Base-by-base conservation (phyloP, 352 stramenopile genomes). In the Pelagophyceae sp. region DNA sequence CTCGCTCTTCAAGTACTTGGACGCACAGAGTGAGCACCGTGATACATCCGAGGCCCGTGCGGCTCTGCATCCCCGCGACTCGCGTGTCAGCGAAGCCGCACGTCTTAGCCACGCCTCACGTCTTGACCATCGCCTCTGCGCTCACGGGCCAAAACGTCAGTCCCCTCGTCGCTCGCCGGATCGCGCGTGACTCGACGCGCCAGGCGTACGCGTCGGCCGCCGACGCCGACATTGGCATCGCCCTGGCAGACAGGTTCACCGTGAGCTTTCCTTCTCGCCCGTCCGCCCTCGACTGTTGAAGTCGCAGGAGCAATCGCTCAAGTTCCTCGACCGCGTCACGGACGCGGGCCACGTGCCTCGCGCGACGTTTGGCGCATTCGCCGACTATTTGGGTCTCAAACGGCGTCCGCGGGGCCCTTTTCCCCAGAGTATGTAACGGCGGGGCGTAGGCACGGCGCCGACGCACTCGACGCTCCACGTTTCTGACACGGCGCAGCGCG, bases 61-160 rank as follows among this genome's bases (percentile, higher is more conserved):
- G n/a, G n/a, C n/a, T n/a, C n/a, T n/a, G n/a, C n/a, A n/a, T n/a
- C n/a, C n/a, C n/a, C n/a, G n/a, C n/a, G n/a, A n/a, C n/a, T n/a
- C n/a, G n/a, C n/a, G n/a, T n/a, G n/a, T n/a, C n/a, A n/a, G n/a
- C n/a, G n/a, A n/a, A n/a, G n/a, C n/a, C n/a, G n/a, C n/a, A n/a
- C n/a, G n/a, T n/a, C n/a, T n/a, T n/a, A n/a, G n/a, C 86, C 63
- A 93, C 90, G 0, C 89, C 90, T 0, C 90, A 93, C 63, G 86
- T 95, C 25, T 87, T 94, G 58, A 92, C 89, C 0, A 90, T 94
- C 38, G 90, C 90, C 35, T 94, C 89, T 76, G 93, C 90, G 0
- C 76, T 89, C 69, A 87, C 87, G 5, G 89, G 89, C 54, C 88
- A 95, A 77, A 94, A 92, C 80, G 94, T n/a, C n/a, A n/a, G n/a